These are phyloP conservation scores for Pouteria glomerata DNA, from an alignment of 148 eudicot species.

Conservation along the genomic window DNA sequence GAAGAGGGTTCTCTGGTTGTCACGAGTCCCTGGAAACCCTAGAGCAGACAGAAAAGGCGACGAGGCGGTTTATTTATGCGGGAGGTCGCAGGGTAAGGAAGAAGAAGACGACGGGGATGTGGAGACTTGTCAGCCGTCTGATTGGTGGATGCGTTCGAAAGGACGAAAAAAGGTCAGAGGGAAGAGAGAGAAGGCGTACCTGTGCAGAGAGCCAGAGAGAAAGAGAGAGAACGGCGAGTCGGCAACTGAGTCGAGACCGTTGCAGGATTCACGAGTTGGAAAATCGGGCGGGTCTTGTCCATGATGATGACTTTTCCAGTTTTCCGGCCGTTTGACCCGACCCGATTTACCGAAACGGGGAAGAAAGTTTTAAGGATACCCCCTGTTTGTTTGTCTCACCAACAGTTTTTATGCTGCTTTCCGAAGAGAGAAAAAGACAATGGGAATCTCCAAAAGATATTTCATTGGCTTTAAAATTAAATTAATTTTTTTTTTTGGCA, in stretches of 20 bases:
- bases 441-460: too few species aligned
- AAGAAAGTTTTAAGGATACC: too few species aligned
- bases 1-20: not conserved
- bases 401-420: too few species aligned
- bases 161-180: conserved; percentile 33
- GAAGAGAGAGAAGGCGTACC: not conserved
- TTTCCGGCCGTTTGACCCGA: too few species aligned
- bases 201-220: conserved; percentile 4
- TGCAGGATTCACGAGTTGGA: conserved; percentile 1
- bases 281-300: conserved; percentile 4
- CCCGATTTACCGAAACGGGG: too few species aligned
- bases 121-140: conserved; percentile 11
- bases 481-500: too few species aligned
- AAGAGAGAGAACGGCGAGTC: conserved; percentile 12
- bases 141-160: conserved; percentile 18
- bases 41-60: conserved; percentile 1
- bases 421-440: too few species aligned
- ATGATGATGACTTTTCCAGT: too few species aligned
- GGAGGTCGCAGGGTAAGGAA: conserved; percentile 9
- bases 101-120: conserved; percentile 16
- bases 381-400: too few species aligned
- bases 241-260: conserved; percentile 7
- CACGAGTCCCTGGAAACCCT: conserved; percentile 18
- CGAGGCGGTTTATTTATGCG: conserved; percentile 7
- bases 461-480: too few species aligned